Conservation (phyloP, 1,284 basidiomycete species). For the Tetrapyrgos nigripes region DNA sequence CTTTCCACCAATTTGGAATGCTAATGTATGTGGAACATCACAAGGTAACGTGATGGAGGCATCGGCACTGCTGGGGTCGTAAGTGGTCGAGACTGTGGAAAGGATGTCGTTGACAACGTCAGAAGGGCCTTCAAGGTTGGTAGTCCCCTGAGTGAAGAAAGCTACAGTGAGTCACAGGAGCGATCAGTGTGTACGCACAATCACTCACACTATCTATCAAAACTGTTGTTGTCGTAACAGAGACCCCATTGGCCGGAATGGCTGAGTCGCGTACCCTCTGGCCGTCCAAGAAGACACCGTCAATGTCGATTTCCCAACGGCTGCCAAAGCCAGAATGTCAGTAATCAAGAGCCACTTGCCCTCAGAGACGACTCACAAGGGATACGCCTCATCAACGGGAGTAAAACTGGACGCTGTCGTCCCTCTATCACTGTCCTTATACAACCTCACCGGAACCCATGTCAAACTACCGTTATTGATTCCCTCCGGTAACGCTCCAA, state of each 20-base stretch:
- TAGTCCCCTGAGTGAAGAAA: constrained; percentile 40
- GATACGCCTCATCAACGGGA: constrained; percentile 37
- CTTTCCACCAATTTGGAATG: constrained; percentile 55
- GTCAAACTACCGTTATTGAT: constrained; percentile 45
- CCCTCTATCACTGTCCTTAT: constrained; percentile 43
- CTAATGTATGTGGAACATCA: constrained; percentile 47
- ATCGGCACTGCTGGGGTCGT: constrained; percentile 28
- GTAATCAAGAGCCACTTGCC: background rate
- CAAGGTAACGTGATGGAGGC: constrained; percentile 41
- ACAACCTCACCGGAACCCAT: constrained; percentile 50
- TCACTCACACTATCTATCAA: constrained; percentile 46
- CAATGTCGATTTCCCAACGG: constrained; percentile 51
- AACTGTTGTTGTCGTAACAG: constrained; percentile 35
- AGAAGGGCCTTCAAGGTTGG: constrained; percentile 43
- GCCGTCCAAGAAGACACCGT: constrained; percentile 49
- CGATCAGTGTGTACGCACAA: background rate
- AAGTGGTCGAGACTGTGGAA: constrained; percentile 37
- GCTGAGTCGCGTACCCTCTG: constrained; percentile 38
- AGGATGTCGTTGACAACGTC: constrained; percentile 36
- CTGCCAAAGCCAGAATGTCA: constrained; percentile 23
- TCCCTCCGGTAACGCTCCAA: constrained; percentile 46
- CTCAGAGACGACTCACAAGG: constrained; percentile 19
- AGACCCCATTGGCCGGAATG: constrained; percentile 21
- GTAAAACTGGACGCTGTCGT: constrained; percentile 41
- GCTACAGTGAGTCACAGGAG: background rate